Base-by-base conservation (phyloP, 1,284 basidiomycete genomes). In the Bondarzewia mesenterica region DNA sequence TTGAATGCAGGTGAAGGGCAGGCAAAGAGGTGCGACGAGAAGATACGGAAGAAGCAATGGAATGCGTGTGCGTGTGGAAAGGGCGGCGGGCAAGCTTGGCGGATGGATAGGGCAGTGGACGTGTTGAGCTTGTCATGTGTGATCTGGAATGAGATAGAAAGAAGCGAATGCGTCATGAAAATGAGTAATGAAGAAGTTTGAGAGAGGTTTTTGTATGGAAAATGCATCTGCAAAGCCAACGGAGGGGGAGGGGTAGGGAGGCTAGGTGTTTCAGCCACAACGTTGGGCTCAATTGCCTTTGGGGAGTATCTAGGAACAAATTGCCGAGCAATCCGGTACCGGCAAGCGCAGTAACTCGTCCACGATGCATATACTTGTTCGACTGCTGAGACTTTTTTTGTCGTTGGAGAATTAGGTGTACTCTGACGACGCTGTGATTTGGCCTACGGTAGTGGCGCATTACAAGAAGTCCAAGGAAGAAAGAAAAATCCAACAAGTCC, bases 1-100 rank as follows among this genome's bases (percentile, higher is more conserved):
- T 49, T 21, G 55, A 47, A 43, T 58, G 57, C 21, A 60, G 55
- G 47, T 54, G 57, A 46, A 63, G 58, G 37, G 58, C 57, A 29
- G 63, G 63, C 18, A 53, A 49, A 43, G 55, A 56, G 21, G 49
- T 51, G 16, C 55, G 49, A 4, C 51, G 49, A 16, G 46, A 50
- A 22, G 54, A 55, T 8, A 47, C 20, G 40, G 47, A 48, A 40
- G 51, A 42, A 22, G 50, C 21, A 3, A 51, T 46, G 23, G 55
- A 50, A 22, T 52, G 54, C 23, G 54, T 45, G 49, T 51, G 54
- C 23, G 27, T 39, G 51, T 54, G 53, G 23, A 46, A 20, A 22
- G 55, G 54, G 42, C 55, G 55, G 32, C 54, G 54, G 22, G 54
- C 29, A 38, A 54, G 54, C 27, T 55, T 56, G 36, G 49, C 46